A percentile compares a stretch with the other conserved stretches of the same genome.
Conservation (phyloP, 306 rosid genomes). For the Medicago lupulina region DNA sequence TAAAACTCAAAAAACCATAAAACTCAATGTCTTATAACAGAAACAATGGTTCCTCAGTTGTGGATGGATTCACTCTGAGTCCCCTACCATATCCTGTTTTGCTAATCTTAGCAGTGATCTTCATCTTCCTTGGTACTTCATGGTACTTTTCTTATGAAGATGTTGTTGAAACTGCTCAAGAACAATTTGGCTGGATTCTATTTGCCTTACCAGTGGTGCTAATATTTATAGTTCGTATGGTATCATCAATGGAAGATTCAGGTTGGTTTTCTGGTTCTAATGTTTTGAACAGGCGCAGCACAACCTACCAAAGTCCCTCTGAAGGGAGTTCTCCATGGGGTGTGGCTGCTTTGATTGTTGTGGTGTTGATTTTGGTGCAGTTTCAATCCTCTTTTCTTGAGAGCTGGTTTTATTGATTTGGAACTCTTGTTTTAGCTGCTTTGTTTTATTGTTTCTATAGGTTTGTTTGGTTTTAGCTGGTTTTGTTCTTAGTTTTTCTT, state of each 20-base stretch:
- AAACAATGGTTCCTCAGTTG: slow-evolving; percentile 53
- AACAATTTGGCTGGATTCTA: slow-evolving; percentile 59
- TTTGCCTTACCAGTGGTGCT: slow-evolving; percentile 58
- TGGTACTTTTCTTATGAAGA: slow-evolving; percentile 75
- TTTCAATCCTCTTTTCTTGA: slow-evolving; percentile 71
- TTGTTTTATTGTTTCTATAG: neutral
- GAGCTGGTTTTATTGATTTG: slow-evolving; percentile 61
- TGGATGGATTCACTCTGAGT: slow-evolving; percentile 66
- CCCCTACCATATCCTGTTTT: slow-evolving; percentile 85
- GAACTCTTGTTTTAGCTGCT: neutral
- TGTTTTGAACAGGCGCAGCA: slow-evolving; percentile 54
- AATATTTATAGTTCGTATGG: slow-evolving; percentile 61
- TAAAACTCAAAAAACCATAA: slow-evolving; percentile 5
- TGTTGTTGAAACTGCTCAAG: slow-evolving; percentile 61
- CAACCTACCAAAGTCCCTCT: slow-evolving; percentile 55
- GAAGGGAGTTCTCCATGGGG: slow-evolving; percentile 98
- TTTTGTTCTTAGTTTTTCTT: slow-evolving; percentile 4
- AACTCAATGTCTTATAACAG: slow-evolving; percentile 56
- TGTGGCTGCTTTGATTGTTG: slow-evolving; percentile 81
- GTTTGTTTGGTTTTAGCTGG: slow-evolving; percentile 8
- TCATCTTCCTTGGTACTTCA: slow-evolving; percentile 62
- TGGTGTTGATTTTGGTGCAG: slow-evolving; percentile 72
- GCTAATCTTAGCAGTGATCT: slow-evolving; percentile 64
- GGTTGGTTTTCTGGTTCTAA: slow-evolving; percentile 53
- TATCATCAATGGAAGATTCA: slow-evolving; percentile 68